Evolutionary conservation across 2,329 filamentous ascomycete genomes (phyloP), one percentile per base, ranked within the genome.

Genomic region (Penicillium sp.): DNA sequence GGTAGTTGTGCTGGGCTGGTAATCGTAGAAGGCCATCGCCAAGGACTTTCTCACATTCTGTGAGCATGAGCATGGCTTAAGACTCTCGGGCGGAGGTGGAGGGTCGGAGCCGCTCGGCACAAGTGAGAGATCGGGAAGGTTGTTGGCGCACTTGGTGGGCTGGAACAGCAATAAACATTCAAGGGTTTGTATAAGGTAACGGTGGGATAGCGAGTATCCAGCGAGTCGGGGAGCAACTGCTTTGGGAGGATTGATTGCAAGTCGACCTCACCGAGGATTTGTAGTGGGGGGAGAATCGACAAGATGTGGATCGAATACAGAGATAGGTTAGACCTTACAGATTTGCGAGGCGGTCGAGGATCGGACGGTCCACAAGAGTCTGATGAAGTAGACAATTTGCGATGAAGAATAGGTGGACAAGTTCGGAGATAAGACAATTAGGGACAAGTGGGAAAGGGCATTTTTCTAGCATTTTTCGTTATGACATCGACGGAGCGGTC

Each of bases 1-100:
- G 88, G 77, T 91, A 90, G 63, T 84, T 81, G 79, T 90, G 87
- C 64, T 84, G 81, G 65, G 81, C 81, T 55, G 95, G 93, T 69
- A 96, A 85, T 69, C 89, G 85, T 72, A 90, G 86, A 69, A 99
- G 84, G 69, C 90, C 87, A 74, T 90, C 85, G 74, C 90, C 93
- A 77, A 98, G 90, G 80, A 89, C 87, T 78, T 84, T 87, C 82
- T 96, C 92, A 67, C 81, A 78, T 69, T 78, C 74, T 59, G 79
- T 78, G 62, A 81, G 73, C 68, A 81, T 78, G 52, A 56, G 62
- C 65, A 67, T 67, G 65, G 54, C 59, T 66, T 62, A 50, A 78
- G 66, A 61, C 62, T 52, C 52, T 57, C 54, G 54, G 52, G 55
- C 51, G 61, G 42, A 54, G 42, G 56, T 35, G n/a, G 51, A 59